phyloP scores from a whole-genome alignment of 495 filamentous ascomycete species.

The Penicillium chermesinum region DNA sequence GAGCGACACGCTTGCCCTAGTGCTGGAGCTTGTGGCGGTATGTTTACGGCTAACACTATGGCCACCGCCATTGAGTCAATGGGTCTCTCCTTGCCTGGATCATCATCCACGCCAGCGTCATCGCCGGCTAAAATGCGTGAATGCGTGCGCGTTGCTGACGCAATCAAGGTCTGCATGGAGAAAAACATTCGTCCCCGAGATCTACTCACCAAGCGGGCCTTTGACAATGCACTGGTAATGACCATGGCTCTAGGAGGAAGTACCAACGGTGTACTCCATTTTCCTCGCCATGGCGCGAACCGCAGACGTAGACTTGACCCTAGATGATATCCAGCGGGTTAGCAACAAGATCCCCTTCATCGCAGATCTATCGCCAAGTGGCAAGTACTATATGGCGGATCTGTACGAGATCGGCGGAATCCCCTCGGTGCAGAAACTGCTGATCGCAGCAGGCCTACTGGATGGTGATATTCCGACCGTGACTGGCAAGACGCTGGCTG shows the following conservation, averaged over 20 bases:
- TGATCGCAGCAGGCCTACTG: conserved; percentile 75
- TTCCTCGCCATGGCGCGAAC: conserved; percentile 93
- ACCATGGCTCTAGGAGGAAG: conserved; percentile 89
- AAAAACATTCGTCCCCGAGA: conserved; percentile 81
- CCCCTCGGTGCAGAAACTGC: conserved; percentile 84
- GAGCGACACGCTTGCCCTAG: conserved; percentile 84
- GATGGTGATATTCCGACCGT: conserved; percentile 86
- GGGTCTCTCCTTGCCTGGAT: conserved; percentile 85
- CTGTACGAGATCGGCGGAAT: conserved; percentile 92
- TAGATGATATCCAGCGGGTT: conserved; percentile 86
- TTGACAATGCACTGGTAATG: conserved; percentile 89
- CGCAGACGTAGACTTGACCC: conserved; percentile 72
- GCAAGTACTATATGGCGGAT: conserved; percentile 89
- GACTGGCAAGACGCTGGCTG: conserved; percentile 81
- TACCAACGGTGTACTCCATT: conserved; percentile 91
- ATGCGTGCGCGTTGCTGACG: conserved; percentile 79
- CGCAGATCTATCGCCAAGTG: conserved; percentile 85
- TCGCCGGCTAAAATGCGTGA: conserved; percentile 90
- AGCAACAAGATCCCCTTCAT: conserved; percentile 88
- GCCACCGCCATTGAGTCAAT: conserved; percentile 93
- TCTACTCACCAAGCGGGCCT: conserved; percentile 75
- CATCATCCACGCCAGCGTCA: conserved; percentile 80
- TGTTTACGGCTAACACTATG: conserved; percentile 98
- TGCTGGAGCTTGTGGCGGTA: conserved; percentile 92
- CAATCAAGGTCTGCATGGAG: conserved; percentile 82